These are phyloP conservation scores for Rhodotorula sp. DNA, from an alignment of 1,284 basidiomycete species.

Conservation along the genomic window DNA sequence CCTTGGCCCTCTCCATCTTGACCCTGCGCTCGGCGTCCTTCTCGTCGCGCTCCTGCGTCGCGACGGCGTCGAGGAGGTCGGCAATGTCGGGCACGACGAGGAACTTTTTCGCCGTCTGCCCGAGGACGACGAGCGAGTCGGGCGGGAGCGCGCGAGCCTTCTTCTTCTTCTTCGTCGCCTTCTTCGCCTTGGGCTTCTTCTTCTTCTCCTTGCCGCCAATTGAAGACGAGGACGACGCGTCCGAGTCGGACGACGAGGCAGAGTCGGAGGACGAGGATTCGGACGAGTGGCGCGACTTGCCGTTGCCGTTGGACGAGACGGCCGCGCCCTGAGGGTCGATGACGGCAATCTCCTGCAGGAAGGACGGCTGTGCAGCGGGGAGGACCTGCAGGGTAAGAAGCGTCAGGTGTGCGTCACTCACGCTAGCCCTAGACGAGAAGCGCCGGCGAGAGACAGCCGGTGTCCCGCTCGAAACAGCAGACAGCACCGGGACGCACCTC, in stretches of 20 bases:
- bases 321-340: constrained; percentile 31
- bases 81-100: constrained; percentile 44
- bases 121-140: constrained; percentile 41
- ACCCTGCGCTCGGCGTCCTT: constrained; percentile 29
- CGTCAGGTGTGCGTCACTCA: too few species aligned
- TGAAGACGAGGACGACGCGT: not conserved
- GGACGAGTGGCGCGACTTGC: not conserved
- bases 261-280: not conserved
- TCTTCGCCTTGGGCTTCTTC: not conserved
- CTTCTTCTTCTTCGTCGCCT: constrained; percentile 4
- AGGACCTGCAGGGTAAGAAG: constrained; percentile 35
- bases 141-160: constrained; percentile 13
- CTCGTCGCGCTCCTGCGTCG: constrained; percentile 29
- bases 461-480: not conserved
- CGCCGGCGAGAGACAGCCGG: not conserved
- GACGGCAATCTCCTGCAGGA: constrained; percentile 46
- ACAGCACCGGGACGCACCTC: constrained; percentile 32
- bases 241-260: constrained; percentile 3
- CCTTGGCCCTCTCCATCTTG: constrained; percentile 31
- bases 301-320: not conserved
- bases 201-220: constrained; percentile 2
- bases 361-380: constrained; percentile 45
- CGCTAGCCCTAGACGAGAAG: not conserved
- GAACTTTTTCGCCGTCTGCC: constrained; percentile 46
- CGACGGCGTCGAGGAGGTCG: constrained; percentile 37